These are phyloP conservation scores for Acanthamoeba triangularis DNA, from an alignment of 208 protist genomes.

Conservation along the genomic window DNA sequence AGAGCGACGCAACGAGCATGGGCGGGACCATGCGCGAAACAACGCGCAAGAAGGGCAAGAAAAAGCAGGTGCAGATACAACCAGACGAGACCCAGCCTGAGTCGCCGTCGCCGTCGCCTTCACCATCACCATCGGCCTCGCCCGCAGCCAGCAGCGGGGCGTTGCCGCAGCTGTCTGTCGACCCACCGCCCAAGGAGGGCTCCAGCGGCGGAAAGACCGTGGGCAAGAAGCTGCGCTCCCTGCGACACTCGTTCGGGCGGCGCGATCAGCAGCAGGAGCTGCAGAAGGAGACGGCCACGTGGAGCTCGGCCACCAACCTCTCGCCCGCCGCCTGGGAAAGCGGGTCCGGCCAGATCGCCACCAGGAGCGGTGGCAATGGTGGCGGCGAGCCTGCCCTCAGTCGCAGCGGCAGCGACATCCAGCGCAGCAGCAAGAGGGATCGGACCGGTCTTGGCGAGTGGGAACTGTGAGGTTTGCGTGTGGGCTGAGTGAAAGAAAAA, in stretches of 20 bases:
- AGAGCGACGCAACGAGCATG: slow-evolving; percentile 27
- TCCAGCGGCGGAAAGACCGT: background rate
- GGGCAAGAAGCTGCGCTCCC: slow-evolving; percentile 52
- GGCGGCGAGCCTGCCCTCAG: background rate
- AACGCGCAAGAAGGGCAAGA: slow-evolving; percentile 37
- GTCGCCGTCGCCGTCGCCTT: background rate
- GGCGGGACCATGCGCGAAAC: background rate
- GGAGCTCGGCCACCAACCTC: background rate
- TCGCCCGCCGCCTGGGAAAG: no score
- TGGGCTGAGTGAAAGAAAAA: no score
- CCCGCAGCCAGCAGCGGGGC: background rate
- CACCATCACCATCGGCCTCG: background rate
- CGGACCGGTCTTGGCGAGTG: background rate
- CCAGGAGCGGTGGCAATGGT: no score
- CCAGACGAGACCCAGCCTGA: background rate
- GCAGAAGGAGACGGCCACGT: background rate
- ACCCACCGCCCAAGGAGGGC: background rate
- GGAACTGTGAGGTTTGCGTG: background rate
- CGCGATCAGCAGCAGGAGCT: slow-evolving; percentile 28
- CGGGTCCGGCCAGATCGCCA: no score
- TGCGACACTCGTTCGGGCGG: slow-evolving; percentile 55
- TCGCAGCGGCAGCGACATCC: background rate
- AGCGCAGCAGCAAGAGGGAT: background rate
- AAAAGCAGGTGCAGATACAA: background rate
- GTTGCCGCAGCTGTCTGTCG: background rate